A percentile compares a stretch with the other conserved stretches of the same genome.
Evolutionary conservation across 495 filamentous ascomycete species (phyloP).

Genomic region (Aspergillus affinis): DNA sequence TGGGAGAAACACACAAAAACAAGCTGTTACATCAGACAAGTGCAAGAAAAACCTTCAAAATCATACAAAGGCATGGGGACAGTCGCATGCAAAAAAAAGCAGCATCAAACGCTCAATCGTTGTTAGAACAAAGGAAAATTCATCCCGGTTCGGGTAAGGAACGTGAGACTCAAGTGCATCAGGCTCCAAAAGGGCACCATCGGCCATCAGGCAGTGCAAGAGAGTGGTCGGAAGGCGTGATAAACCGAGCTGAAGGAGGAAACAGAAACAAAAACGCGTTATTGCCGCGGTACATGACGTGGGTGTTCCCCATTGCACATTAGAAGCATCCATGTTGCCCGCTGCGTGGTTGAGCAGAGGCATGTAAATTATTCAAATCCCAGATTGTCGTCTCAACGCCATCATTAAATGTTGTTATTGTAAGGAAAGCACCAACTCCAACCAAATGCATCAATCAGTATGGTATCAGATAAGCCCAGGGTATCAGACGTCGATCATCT

Average conservation of each 20-base stretch:
- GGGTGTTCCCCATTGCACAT: slow-evolving; percentile 6
- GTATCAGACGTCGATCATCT: slow-evolving; percentile 70
- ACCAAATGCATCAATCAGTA: slow-evolving; percentile 28
- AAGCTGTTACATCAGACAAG: slow-evolving; percentile 23
- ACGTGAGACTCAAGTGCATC: slow-evolving; percentile 14
- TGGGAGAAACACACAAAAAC: slow-evolving; percentile 23
- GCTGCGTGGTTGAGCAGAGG: slow-evolving; percentile 9
- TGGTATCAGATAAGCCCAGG: background rate
- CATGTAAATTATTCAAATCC: slow-evolving; percentile 21
- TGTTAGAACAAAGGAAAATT: slow-evolving; percentile 25
- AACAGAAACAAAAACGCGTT: background rate
- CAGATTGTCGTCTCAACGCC: slow-evolving; percentile 30
- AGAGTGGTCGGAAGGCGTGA: slow-evolving; percentile 12
- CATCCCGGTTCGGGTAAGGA: slow-evolving; percentile 10
- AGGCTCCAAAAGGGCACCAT: slow-evolving; percentile 15
- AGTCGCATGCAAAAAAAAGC: slow-evolving; percentile 16
- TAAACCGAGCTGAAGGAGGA: slow-evolving; percentile 4
- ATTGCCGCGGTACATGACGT: background rate
- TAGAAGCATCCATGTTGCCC: slow-evolving; percentile 2
- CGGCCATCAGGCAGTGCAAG: slow-evolving; percentile 2
- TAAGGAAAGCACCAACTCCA: slow-evolving; percentile 13
- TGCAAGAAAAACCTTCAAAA: slow-evolving; percentile 18
- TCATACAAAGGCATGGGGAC: slow-evolving; percentile 19
- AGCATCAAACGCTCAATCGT: slow-evolving; percentile 23
- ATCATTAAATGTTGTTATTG: slow-evolving; percentile 40